Percentiles rank a stretch among this genome's conserved stretches.
Conservation (phyloP, 2,329 filamentous ascomycete genomes). For the Diaporthe velutina region DNA sequence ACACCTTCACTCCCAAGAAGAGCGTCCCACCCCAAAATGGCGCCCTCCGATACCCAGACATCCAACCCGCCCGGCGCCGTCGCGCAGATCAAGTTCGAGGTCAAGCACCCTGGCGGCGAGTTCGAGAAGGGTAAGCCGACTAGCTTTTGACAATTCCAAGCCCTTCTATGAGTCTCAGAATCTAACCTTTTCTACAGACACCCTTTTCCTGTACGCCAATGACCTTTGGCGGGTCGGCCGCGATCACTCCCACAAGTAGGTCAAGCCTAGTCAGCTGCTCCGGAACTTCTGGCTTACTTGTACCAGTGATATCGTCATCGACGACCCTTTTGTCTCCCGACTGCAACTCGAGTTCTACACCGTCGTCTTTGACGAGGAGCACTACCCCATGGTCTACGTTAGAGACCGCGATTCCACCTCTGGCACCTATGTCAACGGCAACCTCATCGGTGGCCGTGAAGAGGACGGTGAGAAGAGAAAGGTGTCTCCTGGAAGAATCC, state of each 20-base stretch:
- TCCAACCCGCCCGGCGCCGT: not conserved
- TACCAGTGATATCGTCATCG: slow-evolving; percentile 56
- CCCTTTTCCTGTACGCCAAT: not conserved
- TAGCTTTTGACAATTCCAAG: not conserved
- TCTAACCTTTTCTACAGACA: not conserved
- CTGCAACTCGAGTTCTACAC: slow-evolving; percentile 69
- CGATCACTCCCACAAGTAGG: slow-evolving; percentile 46
- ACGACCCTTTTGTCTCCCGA: slow-evolving; percentile 59
- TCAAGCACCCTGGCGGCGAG: not conserved
- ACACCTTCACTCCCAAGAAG: not conserved
- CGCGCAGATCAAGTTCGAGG: slow-evolving; percentile 17
- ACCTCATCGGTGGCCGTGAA: slow-evolving; percentile 54
- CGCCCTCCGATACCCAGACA: not conserved
- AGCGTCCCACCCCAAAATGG: slow-evolving; percentile 2
- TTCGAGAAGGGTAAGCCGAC: not conserved
- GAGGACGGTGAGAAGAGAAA: slow-evolving; percentile 41
- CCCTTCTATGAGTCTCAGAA: not conserved
- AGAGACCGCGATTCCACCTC: slow-evolving; percentile 67
- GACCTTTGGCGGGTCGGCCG: slow-evolving; percentile 46
- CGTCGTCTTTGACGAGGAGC: slow-evolving; percentile 60
- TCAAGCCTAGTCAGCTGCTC: not conserved
- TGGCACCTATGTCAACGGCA: slow-evolving; percentile 66
- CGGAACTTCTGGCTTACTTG: not conserved
- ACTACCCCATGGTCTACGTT: slow-evolving; percentile 62
- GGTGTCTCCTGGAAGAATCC: slow-evolving; percentile 58